Evolutionary conservation across 2,329 filamentous ascomycete species (phyloP).

Genomic region (Colletotrichum lentis): DNA sequence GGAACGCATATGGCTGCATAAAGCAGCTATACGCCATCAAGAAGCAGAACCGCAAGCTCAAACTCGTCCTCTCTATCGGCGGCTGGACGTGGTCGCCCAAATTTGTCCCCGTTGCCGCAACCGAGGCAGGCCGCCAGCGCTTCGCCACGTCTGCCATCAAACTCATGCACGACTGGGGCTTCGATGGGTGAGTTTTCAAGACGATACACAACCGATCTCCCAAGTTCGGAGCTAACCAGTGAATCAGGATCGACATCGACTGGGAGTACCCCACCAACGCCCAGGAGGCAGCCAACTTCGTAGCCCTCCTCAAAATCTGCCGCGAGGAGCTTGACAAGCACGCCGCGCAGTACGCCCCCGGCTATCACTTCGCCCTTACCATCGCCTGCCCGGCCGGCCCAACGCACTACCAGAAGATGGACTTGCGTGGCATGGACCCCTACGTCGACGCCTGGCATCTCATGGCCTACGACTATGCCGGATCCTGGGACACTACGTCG

Average conservation of each 20-base stretch:
- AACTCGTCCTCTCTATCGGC: conserved; percentile 81
- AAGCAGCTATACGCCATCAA: conserved; percentile 82
- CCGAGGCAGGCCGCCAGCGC: conserved; percentile 64
- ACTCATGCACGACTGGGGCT: conserved; percentile 73
- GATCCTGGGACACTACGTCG: conserved; percentile 68
- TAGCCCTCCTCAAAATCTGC: conserved; percentile 54
- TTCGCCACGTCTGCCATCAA: conserved; percentile 76
- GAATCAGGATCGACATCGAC: conserved; percentile 59
- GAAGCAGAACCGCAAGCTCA: conserved; percentile 77
- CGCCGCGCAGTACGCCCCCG: conserved; percentile 49
- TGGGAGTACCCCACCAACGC: conserved; percentile 61
- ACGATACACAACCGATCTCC: neutral
- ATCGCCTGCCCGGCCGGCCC: conserved; percentile 60
- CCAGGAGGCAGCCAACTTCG: conserved; percentile 52
- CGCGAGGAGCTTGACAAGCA: conserved; percentile 56
- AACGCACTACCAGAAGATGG: conserved; percentile 58
- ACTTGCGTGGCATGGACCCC: conserved; percentile 62
- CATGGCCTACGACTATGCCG: conserved; percentile 77
- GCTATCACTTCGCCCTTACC: conserved; percentile 60
- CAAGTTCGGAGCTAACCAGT: neutral
- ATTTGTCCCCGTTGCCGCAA: conserved; percentile 70
- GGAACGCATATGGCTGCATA: conserved; percentile 78
- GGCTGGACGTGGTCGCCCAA: conserved; percentile 81
- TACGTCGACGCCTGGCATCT: conserved; percentile 68
- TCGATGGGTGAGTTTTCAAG: conserved; percentile 50